Percentiles rank a stretch among this genome's conserved stretches.
Conservation (phyloP, 495 filamentous ascomycete species). For the Evernia prunastri region DNA sequence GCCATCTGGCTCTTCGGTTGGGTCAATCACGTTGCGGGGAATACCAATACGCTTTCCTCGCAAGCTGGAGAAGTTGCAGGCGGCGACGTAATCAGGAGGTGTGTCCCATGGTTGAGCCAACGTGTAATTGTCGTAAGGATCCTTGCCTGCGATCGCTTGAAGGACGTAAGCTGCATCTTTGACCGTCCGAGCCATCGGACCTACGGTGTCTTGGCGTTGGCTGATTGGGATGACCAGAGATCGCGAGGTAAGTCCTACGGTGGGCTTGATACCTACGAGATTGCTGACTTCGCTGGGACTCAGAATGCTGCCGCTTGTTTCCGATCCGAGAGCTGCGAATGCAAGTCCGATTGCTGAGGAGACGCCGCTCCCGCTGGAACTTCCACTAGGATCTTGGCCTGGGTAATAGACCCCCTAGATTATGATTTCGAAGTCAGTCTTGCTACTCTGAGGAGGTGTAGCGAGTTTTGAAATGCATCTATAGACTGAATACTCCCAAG, state of each 20-base stretch:
- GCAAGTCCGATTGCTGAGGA: conserved; percentile 44
- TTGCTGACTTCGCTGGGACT: conserved; percentile 38
- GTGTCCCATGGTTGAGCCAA: conserved; percentile 41
- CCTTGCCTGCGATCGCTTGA: conserved; percentile 52
- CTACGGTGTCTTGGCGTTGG: conserved; percentile 58
- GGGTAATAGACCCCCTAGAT: conserved; percentile 47
- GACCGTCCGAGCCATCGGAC: conserved; percentile 58
- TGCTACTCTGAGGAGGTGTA: no score
- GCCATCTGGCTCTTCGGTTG: conserved; percentile 19
- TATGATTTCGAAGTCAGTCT: conserved; percentile 14
- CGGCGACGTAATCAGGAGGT: conserved; percentile 45
- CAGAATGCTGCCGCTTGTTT: conserved; percentile 40
- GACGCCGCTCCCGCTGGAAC: conserved; percentile 48
- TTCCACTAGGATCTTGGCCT: conserved; percentile 48
- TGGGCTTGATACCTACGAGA: conserved; percentile 57
- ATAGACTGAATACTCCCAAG: no score
- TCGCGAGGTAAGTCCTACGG: conserved; percentile 60
- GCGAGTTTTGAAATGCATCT: no score
- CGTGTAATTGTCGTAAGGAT: conserved; percentile 48
- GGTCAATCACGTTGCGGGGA: conserved; percentile 42
- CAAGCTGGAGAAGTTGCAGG: conserved; percentile 44
- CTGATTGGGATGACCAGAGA: conserved; percentile 56
- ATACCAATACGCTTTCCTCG: conserved; percentile 47
- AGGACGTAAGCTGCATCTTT: conserved; percentile 62
- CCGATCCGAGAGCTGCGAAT: conserved; percentile 43